Conservation (phyloP, 805 yeast genomes). For the Starmerella scarabaei region DNA sequence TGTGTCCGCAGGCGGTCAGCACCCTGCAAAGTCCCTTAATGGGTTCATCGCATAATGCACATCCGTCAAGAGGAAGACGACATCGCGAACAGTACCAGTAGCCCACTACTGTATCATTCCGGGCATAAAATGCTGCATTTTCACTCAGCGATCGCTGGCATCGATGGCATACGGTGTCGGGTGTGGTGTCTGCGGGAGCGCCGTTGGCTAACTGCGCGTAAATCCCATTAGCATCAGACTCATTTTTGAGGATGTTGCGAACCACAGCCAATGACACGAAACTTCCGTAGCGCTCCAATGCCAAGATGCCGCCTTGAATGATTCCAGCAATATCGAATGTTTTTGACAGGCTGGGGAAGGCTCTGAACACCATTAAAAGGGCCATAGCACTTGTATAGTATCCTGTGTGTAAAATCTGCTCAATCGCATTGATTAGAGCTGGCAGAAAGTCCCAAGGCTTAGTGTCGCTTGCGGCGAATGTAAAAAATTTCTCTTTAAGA, state of each 20-base stretch:
- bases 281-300: conserved; percentile 9
- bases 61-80: conserved; percentile 44
- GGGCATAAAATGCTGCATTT: conserved; percentile 21
- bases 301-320: conserved; percentile 12
- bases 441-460: conserved; percentile 21
- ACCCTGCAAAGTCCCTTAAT: conserved; percentile 55
- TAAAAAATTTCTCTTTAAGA: conserved; percentile 8
- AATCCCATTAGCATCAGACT: conserved; percentile 1
- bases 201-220: neutral
- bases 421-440: conserved; percentile 5
- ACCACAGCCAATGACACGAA: conserved; percentile 42
- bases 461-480: neutral
- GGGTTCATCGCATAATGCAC: conserved; percentile 67
- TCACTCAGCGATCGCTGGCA: conserved; percentile 27
- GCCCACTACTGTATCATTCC: conserved; percentile 38
- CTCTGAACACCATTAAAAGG: conserved; percentile 15
- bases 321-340: conserved; percentile 12
- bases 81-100: conserved; percentile 81
- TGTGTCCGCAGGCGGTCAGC: conserved; percentile 66
- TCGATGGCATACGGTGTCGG: conserved; percentile 36
- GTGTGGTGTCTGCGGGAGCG: conserved; percentile 15
- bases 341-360: conserved; percentile 7
- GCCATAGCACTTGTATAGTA: conserved; percentile 15
- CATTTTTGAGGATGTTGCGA: conserved; percentile 6
- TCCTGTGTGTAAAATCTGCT: conserved; percentile 12